A percentile compares a stretch with the other conserved stretches of the same genome.
Conservation (phyloP, 805 yeast genomes). For the Sungouiozyma ichnusensis region DNA sequence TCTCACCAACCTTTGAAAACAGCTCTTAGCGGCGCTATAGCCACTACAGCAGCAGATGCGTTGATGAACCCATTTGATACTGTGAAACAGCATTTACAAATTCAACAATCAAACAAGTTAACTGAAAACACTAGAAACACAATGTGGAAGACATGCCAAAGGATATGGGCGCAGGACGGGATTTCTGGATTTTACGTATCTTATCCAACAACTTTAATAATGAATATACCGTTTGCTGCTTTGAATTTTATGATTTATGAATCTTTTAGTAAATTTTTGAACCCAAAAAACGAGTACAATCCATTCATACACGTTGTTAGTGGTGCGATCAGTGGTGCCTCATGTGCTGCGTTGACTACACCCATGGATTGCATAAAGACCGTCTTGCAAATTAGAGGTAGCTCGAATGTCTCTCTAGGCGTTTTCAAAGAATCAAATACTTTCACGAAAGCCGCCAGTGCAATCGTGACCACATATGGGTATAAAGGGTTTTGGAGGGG, state of each 20-base stretch:
- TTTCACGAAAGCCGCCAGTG: slow-evolving; percentile 57
- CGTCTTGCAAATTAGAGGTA: slow-evolving; percentile 71
- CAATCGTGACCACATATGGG: slow-evolving; percentile 53
- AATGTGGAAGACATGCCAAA: slow-evolving; percentile 33
- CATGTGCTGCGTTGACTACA: slow-evolving; percentile 89
- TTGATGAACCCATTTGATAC: slow-evolving; percentile 97
- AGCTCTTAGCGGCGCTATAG: slow-evolving; percentile 80
- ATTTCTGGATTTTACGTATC: slow-evolving; percentile 77
- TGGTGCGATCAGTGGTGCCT: slow-evolving; percentile 91
- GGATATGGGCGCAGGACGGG: slow-evolving; percentile 38
- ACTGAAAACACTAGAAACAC: slow-evolving; percentile 25
- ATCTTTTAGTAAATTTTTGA: slow-evolving; percentile 62
- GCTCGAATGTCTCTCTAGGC: slow-evolving; percentile 32
- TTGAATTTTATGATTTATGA: slow-evolving; percentile 90
- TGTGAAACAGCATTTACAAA: slow-evolving; percentile 89
- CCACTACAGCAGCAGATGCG: slow-evolving; percentile 89
- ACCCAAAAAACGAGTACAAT: slow-evolving; percentile 70
- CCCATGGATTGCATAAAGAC: slow-evolving; percentile 94
- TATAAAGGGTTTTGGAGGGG: slow-evolving; percentile 69
- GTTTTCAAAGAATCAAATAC: slow-evolving; percentile 46
- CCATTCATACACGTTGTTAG: slow-evolving; percentile 86
- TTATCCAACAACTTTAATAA: slow-evolving; percentile 85
- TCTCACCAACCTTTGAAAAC: slow-evolving; percentile 69
- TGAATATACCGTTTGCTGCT: slow-evolving; percentile 93
- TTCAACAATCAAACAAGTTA: slow-evolving; percentile 20